A percentile compares a stretch with the other conserved stretches of the same genome.
Evolutionary conservation across 768 basidiomycete genomes (phyloP).

Genomic region (Lentinus brumalis): DNA sequence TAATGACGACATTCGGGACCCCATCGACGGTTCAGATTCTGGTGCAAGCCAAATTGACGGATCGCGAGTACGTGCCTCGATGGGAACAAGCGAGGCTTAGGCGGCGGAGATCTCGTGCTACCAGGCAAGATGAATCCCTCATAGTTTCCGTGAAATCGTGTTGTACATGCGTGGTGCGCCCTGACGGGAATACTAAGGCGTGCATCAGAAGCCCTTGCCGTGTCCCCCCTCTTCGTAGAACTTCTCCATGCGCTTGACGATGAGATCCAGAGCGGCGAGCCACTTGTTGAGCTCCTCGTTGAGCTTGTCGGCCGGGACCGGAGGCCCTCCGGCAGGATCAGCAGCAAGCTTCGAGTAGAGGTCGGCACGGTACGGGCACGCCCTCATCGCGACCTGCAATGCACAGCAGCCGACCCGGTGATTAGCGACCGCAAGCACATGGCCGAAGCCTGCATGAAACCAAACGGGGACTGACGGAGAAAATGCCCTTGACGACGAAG

Average conservation of each 20-base stretch:
- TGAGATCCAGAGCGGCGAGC: slow-evolving; percentile 52
- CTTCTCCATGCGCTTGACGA: slow-evolving; percentile 48
- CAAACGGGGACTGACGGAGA: slow-evolving; percentile 45
- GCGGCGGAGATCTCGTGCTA: not conserved
- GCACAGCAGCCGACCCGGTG: not conserved
- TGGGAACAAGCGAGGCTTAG: not conserved
- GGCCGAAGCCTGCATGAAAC: not conserved
- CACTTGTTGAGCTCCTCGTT: slow-evolving; percentile 51
- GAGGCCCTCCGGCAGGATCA: slow-evolving; percentile 35
- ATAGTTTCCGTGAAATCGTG: slow-evolving; percentile 12
- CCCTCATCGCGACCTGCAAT: slow-evolving; percentile 62
- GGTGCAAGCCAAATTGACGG: slow-evolving; percentile 8
- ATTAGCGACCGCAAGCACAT: not conserved
- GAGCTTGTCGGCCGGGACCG: slow-evolving; percentile 45
- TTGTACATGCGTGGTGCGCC: slow-evolving; percentile 12
- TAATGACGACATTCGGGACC: not conserved
- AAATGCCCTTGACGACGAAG: slow-evolving; percentile 62
- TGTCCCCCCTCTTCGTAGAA: slow-evolving; percentile 47
- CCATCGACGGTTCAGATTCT: slow-evolving; percentile 10
- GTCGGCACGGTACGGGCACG: slow-evolving; percentile 60
- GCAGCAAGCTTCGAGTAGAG: slow-evolving; percentile 59
- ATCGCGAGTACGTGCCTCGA: not conserved
- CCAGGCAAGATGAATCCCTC: not conserved
- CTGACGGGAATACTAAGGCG: not conserved
- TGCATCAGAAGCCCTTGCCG: slow-evolving; percentile 44